These are phyloP conservation scores for Xerocomus amazonicus DNA, from an alignment of 1,284 basidiomycete species.

Conservation along the genomic window DNA sequence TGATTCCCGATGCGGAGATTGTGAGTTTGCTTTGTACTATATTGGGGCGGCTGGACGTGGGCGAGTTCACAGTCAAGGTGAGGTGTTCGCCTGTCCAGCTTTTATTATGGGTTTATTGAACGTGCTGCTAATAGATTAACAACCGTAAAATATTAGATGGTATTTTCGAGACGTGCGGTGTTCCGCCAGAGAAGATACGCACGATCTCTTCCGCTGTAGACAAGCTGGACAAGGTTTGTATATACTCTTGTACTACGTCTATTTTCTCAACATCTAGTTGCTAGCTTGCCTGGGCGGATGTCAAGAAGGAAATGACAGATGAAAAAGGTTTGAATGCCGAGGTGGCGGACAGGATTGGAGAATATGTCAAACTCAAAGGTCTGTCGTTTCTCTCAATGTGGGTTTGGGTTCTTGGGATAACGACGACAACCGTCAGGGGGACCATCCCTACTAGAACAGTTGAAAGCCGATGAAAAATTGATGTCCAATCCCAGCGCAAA, in stretches of 20 bases:
- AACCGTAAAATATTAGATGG: constrained; percentile 98
- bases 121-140: constrained; percentile 74
- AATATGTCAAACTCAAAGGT: constrained; percentile 97
- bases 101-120: background rate
- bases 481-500: constrained; percentile 74
- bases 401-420: background rate
- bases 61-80: constrained; percentile 93
- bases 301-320: constrained; percentile 93
- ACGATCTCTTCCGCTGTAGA: constrained; percentile 97
- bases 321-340: constrained; percentile 89
- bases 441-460: constrained; percentile 70
- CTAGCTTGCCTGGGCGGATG: constrained; percentile 85
- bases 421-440: constrained; percentile 50
- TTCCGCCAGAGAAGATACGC: constrained; percentile 87
- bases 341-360: constrained; percentile 91
- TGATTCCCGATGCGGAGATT: constrained; percentile 96
- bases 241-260: background rate
- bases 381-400: constrained; percentile 8
- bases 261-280: background rate
- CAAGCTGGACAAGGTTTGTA: constrained; percentile 90
- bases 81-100: constrained; percentile 11
- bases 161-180: constrained; percentile 95
- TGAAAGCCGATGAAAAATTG: constrained; percentile 69
- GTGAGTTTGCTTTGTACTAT: constrained; percentile 83
- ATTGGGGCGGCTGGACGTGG: constrained; percentile 81